Base-by-base conservation (phyloP, 1,284 basidiomycete genomes). In the Rhodotorula sp. region DNA sequence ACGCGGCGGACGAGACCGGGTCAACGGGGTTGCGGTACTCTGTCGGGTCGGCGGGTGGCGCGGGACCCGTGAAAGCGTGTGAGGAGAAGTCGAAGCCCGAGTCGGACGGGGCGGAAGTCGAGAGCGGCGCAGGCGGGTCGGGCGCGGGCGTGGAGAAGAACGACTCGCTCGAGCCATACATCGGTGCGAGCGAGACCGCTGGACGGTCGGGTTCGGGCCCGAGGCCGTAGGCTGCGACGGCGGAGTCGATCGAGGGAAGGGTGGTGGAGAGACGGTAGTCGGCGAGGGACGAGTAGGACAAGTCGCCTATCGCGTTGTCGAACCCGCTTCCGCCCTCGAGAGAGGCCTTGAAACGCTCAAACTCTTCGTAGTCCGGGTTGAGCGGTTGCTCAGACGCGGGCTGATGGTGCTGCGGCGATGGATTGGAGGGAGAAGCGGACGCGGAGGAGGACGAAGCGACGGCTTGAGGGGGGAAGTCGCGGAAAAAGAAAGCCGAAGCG, bases 401-500 rank as follows among this genome's bases (percentile, higher is more conserved):
- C 11, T 44, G 39, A 10, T 44, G 39, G 39, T 44, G 6, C 29
- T 47, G 20, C 27, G 36, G 36, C 49, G 36, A n/a, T 2, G 36
- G n/a, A 10, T n/a, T 34, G 36, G n/a, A 34, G 55, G 24, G 39
- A 44, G 39, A 44, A 44, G 34, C 13, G 15, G 55, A 39, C 36
- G 36, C 55, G 32, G 11, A 17, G n/a, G 36, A 27, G 36, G 36
- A 24, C 53, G 32, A n/a, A 39, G 55, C 22, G 55, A 57, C 10
- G 36, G 55, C 55, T 29, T 57, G 36, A n/a, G 55, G 55, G 9
- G 64, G 56, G 24, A 66, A 63, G 6, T 57, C 68, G 51, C 68
- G 64, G 39, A 51, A 63, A 64, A 70, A 70, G 48, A 66, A 70
- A 1, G 68, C 49, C 10, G 64, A 59, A 0, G 64, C 68, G 48